phyloP scores from a whole-genome alignment of 257 asterid species.

The Galeopsis tetrahit region DNA sequence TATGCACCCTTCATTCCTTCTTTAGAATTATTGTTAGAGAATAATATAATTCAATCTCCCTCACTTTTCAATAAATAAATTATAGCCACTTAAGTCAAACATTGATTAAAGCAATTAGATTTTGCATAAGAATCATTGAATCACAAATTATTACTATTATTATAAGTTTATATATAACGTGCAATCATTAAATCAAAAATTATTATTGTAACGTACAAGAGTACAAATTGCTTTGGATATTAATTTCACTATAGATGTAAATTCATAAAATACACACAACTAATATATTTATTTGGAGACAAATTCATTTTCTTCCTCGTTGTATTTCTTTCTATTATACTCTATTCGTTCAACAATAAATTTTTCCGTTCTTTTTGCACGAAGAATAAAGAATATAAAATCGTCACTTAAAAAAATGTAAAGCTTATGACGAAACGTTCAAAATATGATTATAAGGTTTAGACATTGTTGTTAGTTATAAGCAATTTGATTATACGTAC shows the following conservation, averaged over 20 bases:
- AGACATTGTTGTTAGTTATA: too few species aligned
- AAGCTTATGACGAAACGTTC: too few species aligned
- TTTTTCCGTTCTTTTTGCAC: too few species aligned
- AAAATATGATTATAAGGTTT: too few species aligned
- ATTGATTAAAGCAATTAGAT: neutral
- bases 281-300: too few species aligned
- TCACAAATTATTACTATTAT: neutral
- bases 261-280: neutral
- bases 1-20: neutral
- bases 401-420: too few species aligned
- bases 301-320: too few species aligned
- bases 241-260: neutral
- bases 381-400: too few species aligned
- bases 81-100: conserved; percentile 23
- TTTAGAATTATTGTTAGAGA: conserved; percentile 22
- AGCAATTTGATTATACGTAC: too few species aligned
- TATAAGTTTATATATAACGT: neutral
- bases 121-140: neutral
- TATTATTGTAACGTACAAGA: neutral
- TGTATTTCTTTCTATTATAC: too few species aligned
- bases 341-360: too few species aligned
- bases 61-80: neutral
- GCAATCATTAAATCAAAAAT: neutral
- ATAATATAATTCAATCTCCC: neutral
- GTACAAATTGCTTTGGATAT: neutral